Base-by-base conservation (phyloP, 805 yeast species). In the Blastobotrys mokoenaii region DNA sequence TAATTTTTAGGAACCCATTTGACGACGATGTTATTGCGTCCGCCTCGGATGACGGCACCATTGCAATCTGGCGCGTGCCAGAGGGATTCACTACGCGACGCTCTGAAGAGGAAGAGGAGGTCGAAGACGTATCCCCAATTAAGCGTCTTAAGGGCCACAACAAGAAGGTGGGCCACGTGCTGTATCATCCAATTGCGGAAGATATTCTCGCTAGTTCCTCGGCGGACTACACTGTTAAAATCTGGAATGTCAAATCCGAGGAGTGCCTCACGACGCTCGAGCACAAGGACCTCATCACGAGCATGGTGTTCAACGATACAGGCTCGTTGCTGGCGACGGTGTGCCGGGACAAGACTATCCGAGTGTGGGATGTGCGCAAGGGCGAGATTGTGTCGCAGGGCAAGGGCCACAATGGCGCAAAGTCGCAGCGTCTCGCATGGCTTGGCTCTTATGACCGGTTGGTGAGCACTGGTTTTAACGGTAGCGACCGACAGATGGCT, bases 401-500 rank as follows among this genome's bases (percentile, higher is more conserved):
- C 33, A 70, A 81, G 1, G 95, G 95, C 14, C 98, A 93, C 61
- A 69, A 83, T 2, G 97, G 97, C 49, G 96, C 97, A 31, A 93
- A 93, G 64, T 80, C 85, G 30, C 76, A 89, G 17, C 79, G 97
- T 63, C 83, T 86, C 34, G 78, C 77, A 12, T 93, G 98, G 97
- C 68, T 90, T 49, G 97, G 97, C 31, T 79, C 85, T 57, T 69
- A 82, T 39, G 83, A 89, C 59, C 76, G 97, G 55, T 68, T 93
- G 32, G 83, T 81, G 42, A 90, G 98, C 34, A 89, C 98, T 7
- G 99, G 99, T 1, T 93, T 93, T 63, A 78, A 84, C 58, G 73
- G 85, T 54, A 84, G 95, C 39, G 97, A 93, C 61, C 86, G 99
- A 62, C 97, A 93, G 67, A 71, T 90, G 49, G 98, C 93, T 56